Conservation (phyloP, 192 early-diverging fungal genomes). For the Umbelopsis sp. region DNA sequence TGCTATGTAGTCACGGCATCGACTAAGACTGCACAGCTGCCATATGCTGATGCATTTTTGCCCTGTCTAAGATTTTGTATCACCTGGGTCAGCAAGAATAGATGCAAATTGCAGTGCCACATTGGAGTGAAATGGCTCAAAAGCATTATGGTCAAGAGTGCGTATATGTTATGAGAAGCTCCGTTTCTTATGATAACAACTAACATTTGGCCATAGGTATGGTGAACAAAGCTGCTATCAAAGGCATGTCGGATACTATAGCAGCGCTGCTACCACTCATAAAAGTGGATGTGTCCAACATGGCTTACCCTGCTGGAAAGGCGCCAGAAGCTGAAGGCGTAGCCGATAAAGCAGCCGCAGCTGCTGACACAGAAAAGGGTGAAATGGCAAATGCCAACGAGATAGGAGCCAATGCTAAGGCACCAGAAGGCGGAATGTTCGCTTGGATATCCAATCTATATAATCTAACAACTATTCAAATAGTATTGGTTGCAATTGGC, state of each 20-base stretch:
- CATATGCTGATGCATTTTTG: constrained; percentile 73
- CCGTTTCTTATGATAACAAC: constrained; percentile 13
- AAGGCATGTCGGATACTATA: constrained; percentile 59
- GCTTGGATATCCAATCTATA: neutral
- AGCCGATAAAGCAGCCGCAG: neutral
- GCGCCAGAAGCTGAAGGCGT: neutral
- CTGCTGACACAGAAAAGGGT: neutral
- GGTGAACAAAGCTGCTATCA: constrained; percentile 58
- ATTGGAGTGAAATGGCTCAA: constrained; percentile 71
- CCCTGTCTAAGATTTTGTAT: constrained; percentile 69
- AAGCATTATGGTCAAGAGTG: constrained; percentile 68
- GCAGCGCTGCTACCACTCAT: constrained; percentile 49
- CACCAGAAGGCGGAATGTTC: neutral
- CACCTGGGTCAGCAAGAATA: constrained; percentile 53
- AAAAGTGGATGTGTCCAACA: constrained; percentile 42
- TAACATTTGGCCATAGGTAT: constrained; percentile 39
- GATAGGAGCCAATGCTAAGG: neutral
- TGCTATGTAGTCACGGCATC: constrained; percentile 48
- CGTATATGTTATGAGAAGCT: neutral
- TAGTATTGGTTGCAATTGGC: neutral
- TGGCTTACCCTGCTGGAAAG: constrained; percentile 2
- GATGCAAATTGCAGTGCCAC: constrained; percentile 56
- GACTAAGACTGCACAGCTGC: constrained; percentile 58
- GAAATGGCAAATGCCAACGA: constrained; percentile 26
- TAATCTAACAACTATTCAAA: neutral